phyloP scores from a whole-genome alignment of 208 protist species.

The Porcisia deanei region DNA sequence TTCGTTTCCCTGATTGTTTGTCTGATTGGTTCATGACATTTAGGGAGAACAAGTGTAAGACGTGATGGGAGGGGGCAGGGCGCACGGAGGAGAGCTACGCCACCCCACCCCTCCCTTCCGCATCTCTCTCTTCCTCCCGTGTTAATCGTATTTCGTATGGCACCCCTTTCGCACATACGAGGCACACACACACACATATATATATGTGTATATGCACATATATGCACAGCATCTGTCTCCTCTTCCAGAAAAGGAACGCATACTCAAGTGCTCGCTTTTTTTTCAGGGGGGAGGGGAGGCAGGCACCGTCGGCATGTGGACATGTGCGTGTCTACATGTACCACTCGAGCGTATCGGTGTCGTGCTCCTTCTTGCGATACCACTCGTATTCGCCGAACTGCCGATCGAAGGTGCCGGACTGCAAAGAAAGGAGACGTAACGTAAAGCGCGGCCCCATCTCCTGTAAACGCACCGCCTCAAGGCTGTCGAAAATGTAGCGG shows the following conservation, averaged over 20 bases:
- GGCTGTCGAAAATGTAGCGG: conserved; percentile 92
- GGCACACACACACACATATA: conserved; percentile 2
- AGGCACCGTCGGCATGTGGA: not conserved
- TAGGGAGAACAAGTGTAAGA: not conserved
- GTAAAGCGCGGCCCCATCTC: conserved; percentile 94
- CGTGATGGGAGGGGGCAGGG: not conserved
- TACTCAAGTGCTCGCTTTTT: not conserved
- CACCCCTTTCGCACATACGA: not conserved
- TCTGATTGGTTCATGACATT: not conserved
- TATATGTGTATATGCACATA: not conserved
- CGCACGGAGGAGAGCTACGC: too few species aligned
- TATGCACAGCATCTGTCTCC: not conserved
- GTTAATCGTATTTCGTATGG: conserved; percentile 8
- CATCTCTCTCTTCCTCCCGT: not conserved
- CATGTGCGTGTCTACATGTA: conserved; percentile 55
- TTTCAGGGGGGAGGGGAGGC: too few species aligned
- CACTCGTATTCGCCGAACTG: conserved; percentile 95
- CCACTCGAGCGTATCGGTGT: conserved; percentile 89
- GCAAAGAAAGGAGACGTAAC: conserved; percentile 85
- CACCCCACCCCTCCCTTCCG: not conserved
- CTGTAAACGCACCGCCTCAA: conserved; percentile 88
- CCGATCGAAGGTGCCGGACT: conserved; percentile 92
- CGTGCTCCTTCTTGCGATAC: conserved; percentile 93
- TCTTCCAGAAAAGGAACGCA: not conserved
- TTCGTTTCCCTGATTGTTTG: not conserved